Base-by-base conservation (phyloP, 805 yeast genomes). In the Clavispora asparagi region DNA sequence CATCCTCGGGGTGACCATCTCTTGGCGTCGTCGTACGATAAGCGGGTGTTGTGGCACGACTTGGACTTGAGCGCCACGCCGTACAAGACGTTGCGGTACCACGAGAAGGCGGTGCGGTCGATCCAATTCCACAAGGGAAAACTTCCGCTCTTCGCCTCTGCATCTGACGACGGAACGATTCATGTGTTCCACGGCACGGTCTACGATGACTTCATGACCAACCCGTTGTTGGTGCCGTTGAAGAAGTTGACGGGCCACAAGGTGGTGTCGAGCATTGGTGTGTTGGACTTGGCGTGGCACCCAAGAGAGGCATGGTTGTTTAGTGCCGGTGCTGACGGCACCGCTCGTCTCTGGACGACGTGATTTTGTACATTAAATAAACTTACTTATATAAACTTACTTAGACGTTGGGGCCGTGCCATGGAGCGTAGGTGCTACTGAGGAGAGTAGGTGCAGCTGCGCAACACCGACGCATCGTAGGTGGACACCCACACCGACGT, bases 221-320 rank as follows among this genome's bases (percentile, higher is more conserved):
- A 92, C 67, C 98, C 99, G 49, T 73, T 94, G 65, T 79, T 94
- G 58, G 99, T 94, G 39, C 99, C 99, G 45, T 78, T 94, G 68
- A 94, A 94, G 80, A 90, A 91, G 62, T 75, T 94, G 62, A 81
- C 85, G 39, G 99, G 98, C 10, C 99, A 94, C 68, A 83, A 85
- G 63, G 77, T 89, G 40, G 71, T 81, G 17, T 79, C 80, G 56
- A 84, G 86, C 60, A 71, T 94, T 47, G 99, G 99, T 61, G 95
- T 94, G 13, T 74, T 94, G 61, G 85, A 83, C 61, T 79, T 86
- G 41, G 79, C 80, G 42, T 94, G 99, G 99, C 99, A 94, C 75
- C 98, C 98, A 54, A 82, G 84, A 58, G 98, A 94, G 70, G 97
- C 99, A 0, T 94, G 99, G 99, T 75, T 94, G 61, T 90, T 94